A percentile compares a stretch with the other conserved stretches of the same genome.
phyloP scores from a whole-genome alignment of 768 basidiomycete species.

The Hypholoma sublateritium region DNA sequence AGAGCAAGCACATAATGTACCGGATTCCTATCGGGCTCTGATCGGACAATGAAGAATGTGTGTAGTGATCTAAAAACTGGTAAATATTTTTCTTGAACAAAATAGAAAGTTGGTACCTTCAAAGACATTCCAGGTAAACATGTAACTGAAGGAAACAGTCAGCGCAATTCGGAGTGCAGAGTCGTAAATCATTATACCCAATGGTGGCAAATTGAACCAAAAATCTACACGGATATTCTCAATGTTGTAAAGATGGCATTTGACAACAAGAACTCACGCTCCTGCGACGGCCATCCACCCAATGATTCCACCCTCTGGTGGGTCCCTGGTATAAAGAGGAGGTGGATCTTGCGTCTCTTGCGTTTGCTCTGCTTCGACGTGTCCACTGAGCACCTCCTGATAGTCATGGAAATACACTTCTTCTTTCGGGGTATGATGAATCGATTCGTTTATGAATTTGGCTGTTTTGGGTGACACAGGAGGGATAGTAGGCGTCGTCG shows the following conservation, averaged over 20 bases:
- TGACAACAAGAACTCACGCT: conserved; percentile 33
- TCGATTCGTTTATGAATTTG: conserved; percentile 14
- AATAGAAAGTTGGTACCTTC: conserved; percentile 23
- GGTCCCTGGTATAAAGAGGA: conserved; percentile 22
- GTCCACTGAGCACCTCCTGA: conserved; percentile 10
- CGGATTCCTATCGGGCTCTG: conserved; percentile 41
- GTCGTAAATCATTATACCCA: conserved; percentile 27
- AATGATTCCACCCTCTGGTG: conserved; percentile 35
- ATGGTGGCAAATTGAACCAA: conserved; percentile 44
- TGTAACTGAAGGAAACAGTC: background rate
- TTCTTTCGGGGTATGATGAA: conserved; percentile 11
- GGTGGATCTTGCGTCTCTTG: conserved; percentile 16
- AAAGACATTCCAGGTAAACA: conserved; percentile 30
- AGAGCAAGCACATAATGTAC: conserved; percentile 22
- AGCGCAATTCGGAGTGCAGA: conserved; percentile 13
- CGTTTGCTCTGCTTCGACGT: conserved; percentile 12
- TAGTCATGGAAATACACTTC: conserved; percentile 14
- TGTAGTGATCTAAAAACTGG: conserved; percentile 37
- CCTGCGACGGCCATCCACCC: conserved; percentile 46
- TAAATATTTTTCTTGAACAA: background rate
- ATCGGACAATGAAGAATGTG: conserved; percentile 34
- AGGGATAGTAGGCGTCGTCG: conserved; percentile 17
- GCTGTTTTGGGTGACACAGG: conserved; percentile 23
- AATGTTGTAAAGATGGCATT: background rate
- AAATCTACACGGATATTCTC: conserved; percentile 26